Percentiles rank a stretch among this genome's conserved stretches.
phyloP scores from a whole-genome alignment of 768 basidiomycete species.

The Mycena pura region DNA sequence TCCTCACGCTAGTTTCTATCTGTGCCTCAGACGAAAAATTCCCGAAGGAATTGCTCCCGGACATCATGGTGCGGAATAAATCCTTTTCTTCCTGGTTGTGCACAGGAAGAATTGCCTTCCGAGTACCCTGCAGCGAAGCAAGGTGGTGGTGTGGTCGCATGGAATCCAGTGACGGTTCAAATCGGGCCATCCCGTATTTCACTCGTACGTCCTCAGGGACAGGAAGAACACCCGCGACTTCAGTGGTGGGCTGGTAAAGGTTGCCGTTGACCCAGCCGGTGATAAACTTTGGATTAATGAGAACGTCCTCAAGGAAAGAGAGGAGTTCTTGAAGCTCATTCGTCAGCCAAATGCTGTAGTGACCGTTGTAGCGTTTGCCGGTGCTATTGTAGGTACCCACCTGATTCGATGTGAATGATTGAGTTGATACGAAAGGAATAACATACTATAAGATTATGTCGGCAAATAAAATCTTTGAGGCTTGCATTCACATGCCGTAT shows the following conservation, averaged over 20 bases:
- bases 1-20: neutral
- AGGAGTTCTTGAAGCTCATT: conserved; percentile 1
- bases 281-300: neutral
- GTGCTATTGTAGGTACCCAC: conserved; percentile 32
- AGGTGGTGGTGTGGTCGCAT: conserved; percentile 6
- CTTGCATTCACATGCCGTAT: conserved; percentile 28
- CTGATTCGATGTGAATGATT: too few species aligned
- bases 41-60: too few species aligned
- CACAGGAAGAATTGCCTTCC: conserved; percentile 13
- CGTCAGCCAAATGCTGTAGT: neutral
- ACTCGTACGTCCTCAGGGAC: conserved; percentile 7
- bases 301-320: neutral
- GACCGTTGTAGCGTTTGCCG: conserved; percentile 2
- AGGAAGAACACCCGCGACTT: conserved; percentile 14
- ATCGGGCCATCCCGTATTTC: conserved; percentile 2
- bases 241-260: conserved; percentile 13
- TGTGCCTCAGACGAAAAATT: neutral
- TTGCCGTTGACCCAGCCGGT: conserved; percentile 23
- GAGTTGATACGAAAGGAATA: neutral
- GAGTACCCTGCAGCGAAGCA: conserved; percentile 6
- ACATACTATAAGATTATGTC: conserved; percentile 32
- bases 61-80: neutral
- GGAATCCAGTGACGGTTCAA: neutral
- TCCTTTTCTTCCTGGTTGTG: neutral
- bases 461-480: conserved; percentile 29